Percentiles rank a stretch among this genome's conserved stretches.
Conservation (phyloP, 495 filamentous ascomycete genomes). For the Entonaema liquescens region DNA sequence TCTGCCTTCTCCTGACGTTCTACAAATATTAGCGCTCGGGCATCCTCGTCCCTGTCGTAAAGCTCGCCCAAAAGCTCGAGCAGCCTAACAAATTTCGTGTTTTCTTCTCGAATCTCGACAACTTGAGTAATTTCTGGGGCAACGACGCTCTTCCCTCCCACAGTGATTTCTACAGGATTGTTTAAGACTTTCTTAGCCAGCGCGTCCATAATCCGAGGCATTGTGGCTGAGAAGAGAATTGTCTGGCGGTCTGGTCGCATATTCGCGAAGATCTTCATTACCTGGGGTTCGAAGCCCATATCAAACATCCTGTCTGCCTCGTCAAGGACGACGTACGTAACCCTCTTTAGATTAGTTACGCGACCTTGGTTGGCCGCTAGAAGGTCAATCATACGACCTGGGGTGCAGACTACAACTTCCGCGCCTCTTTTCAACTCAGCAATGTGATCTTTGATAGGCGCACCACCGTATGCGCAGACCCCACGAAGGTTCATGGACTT, state of each 20-base stretch:
- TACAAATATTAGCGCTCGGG: conserved; percentile 89
- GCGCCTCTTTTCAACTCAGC: conserved; percentile 93
- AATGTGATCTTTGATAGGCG: conserved; percentile 97
- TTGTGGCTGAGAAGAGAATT: conserved; percentile 95
- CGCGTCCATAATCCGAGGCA: conserved; percentile 92
- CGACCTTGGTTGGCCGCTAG: conserved; percentile 90
- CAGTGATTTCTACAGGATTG: conserved; percentile 87
- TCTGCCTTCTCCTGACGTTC: conserved; percentile 96
- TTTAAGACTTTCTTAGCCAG: conserved; percentile 87
- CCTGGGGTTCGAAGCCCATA: conserved; percentile 98
- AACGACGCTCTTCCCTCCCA: conserved; percentile 90
- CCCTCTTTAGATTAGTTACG: conserved; percentile 87
- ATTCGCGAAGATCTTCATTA: conserved; percentile 94
- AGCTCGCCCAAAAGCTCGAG: conserved; percentile 88
- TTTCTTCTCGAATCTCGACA: conserved; percentile 85
- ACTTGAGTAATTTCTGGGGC: conserved; percentile 94
- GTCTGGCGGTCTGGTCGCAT: conserved; percentile 92
- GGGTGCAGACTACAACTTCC: conserved; percentile 94
- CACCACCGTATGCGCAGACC: conserved; percentile 95
- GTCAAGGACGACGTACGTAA: conserved; percentile 93
- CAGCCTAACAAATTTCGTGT: conserved; percentile 83
- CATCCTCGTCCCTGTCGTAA: conserved; percentile 87
- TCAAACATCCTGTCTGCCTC: conserved; percentile 99
- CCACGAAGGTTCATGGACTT: conserved; percentile 89
- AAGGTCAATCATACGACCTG: conserved; percentile 96